A percentile compares a stretch with the other conserved stretches of the same genome.
Conservation (phyloP, 257 asterid genomes). For the Solanum neorickii region DNA sequence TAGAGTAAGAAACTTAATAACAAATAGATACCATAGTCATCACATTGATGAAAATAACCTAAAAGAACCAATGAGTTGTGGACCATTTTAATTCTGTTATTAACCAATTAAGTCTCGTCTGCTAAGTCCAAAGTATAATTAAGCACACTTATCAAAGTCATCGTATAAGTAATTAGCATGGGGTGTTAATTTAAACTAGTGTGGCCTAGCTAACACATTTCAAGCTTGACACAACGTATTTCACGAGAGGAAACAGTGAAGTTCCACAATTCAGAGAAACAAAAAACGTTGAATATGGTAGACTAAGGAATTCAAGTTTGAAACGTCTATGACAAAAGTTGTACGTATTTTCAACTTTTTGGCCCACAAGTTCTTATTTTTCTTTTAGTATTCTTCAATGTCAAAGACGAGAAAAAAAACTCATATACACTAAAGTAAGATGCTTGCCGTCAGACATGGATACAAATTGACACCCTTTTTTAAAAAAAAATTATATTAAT, state of each 20-base stretch:
- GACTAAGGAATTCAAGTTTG: conserved; percentile 10
- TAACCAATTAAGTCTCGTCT: not conserved
- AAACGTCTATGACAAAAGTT: conserved; percentile 4
- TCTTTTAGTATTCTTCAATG: not conserved
- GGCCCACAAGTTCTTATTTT: not conserved
- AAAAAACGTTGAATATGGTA: not conserved
- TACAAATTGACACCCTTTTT: not conserved
- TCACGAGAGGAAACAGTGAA: not conserved
- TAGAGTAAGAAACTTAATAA: not conserved
- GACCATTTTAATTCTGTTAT: not conserved
- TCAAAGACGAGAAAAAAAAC: not conserved
- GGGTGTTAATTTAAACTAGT: not conserved
- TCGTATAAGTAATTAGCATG: not conserved
- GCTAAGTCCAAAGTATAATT: not conserved
- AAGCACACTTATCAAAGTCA: not conserved
- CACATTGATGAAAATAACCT: not conserved
- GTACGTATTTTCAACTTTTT: not conserved
- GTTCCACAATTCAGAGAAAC: not conserved
- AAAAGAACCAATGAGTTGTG: not conserved
- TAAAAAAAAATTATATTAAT: not conserved
- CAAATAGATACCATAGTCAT: not conserved
- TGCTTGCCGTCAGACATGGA: not conserved
- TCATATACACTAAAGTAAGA: not conserved
- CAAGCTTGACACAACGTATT: not conserved
- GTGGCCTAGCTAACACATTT: not conserved